phyloP scores from a whole-genome alignment of 225 moss, liverwort and hornwort species.

The Anthoceros angustus region DNA sequence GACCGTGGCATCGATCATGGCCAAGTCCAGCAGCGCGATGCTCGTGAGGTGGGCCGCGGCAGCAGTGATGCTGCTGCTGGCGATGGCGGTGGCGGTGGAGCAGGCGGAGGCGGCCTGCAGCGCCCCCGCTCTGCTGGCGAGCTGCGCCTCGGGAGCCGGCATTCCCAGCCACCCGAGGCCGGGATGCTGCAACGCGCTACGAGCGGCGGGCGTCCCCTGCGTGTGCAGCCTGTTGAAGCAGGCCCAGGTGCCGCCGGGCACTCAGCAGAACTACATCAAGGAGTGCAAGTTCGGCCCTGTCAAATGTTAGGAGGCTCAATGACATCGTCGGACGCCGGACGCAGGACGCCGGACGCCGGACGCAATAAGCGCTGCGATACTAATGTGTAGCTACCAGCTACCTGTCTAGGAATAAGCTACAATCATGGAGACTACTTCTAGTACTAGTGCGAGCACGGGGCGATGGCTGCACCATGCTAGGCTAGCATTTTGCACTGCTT shows the following conservation, averaged over 20 bases:
- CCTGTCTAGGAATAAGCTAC: no score
- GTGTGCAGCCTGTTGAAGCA: neutral
- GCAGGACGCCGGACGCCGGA: no score
- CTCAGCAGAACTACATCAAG: conserved; percentile 4
- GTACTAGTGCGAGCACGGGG: no score
- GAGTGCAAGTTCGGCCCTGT: neutral
- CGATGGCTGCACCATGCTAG: no score
- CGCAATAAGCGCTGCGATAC: no score
- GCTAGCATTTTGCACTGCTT: no score
- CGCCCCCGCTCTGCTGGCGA: neutral
- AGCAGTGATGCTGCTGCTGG: neutral
- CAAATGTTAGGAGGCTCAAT: neutral
- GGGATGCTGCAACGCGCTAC: neutral
- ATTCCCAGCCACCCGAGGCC: neutral
- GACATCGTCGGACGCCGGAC: no score
- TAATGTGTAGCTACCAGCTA: no score
- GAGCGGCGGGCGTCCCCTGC: neutral
- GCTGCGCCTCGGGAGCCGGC: neutral
- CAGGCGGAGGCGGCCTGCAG: neutral
- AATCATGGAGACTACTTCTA: no score
- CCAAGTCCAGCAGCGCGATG: neutral
- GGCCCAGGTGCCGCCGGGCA: neutral
- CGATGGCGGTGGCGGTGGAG: neutral
- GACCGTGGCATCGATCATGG: neutral
- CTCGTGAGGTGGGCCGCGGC: neutral